Evolutionary conservation across 2,329 filamentous ascomycete species (phyloP).

Genomic region (Aspergillus sp.): DNA sequence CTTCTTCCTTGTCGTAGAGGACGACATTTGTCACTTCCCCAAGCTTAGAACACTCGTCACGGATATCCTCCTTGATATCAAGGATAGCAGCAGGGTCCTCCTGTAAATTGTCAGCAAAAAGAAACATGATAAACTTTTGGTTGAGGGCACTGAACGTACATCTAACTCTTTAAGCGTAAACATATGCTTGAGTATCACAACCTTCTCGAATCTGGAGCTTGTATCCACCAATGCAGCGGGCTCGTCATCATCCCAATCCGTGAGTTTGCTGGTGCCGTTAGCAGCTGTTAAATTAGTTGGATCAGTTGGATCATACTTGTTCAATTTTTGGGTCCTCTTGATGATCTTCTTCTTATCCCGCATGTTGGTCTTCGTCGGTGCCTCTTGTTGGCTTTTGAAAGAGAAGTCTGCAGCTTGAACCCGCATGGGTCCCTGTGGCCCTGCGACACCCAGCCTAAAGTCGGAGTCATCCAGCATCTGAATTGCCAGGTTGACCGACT

Average conservation of each 20-base stretch:
- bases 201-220: conserved; percentile 67
- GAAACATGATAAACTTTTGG: background rate
- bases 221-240: conserved; percentile 59
- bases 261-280: conserved; percentile 65
- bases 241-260: conserved; percentile 94
- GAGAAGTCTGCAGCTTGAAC: conserved; percentile 84
- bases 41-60: conserved; percentile 82
- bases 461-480: conserved; percentile 59
- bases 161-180: conserved; percentile 84
- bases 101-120: conserved; percentile 27
- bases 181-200: conserved; percentile 88
- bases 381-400: conserved; percentile 85
- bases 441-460: conserved; percentile 66
- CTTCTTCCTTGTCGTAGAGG: conserved; percentile 80
- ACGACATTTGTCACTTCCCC: conserved; percentile 89
- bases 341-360: conserved; percentile 87
- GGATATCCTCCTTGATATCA: conserved; percentile 93
- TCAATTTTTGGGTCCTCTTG: conserved; percentile 84
- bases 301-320: conserved; percentile 49
- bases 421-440: conserved; percentile 63
- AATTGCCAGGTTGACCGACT: conserved; percentile 72
- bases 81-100: conserved; percentile 79
- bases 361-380: conserved; percentile 51
- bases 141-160: conserved; percentile 26
- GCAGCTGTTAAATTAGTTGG: background rate